Evolutionary conservation across 352 stramenopile species (phyloP), one percentile per base, ranked within the genome.

Genomic region (Phytophthora meadii): DNA sequence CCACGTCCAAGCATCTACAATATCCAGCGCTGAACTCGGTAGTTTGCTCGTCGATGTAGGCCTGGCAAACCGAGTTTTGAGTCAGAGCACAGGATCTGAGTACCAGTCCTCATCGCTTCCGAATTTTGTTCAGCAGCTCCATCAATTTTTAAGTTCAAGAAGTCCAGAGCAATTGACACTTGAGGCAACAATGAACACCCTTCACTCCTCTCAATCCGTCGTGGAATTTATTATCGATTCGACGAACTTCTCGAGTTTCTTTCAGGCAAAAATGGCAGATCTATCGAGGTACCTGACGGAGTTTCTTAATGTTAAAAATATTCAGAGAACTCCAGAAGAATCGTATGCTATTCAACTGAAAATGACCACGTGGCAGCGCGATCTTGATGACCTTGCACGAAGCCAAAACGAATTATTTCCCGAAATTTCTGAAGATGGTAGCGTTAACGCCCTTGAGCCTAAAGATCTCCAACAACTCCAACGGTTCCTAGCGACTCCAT

Each of bases 171-270:
- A 12, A 5, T 9, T 39, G 8, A 24, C 15, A 1, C 3, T 61
- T 5, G 61, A 64, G 5, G 34, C 22, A 25, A 53, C 19, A 6
- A 54, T 63, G 50, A 12, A 56, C 6, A 14, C 1, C 3, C 42
- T 71, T 27, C n/a, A 58, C 5, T 32, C 49, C 0, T 27, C 55
- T 0, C 42, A n/a, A 15, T 7, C 15, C 11, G 30, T 70, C 8
- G 61, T 70, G 9, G 61, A 70, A 24, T 65, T 70, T 10, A 40
- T 70, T 4, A 17, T 70, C 0, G 47, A 70, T 9, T 60, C 34
- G n/a, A 59, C 49, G 5, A 61, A 51, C 27, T 65, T 70, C 5
- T 34, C 32, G 2, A 22, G 37, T n/a, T 65, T 65, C 46, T 70
- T 55, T 44, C 4, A 30, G 6, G 8, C 17, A 1, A 70, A 70